Base-by-base conservation (phyloP, 257 asterid species). In the Salvia miltiorrhiza region DNA sequence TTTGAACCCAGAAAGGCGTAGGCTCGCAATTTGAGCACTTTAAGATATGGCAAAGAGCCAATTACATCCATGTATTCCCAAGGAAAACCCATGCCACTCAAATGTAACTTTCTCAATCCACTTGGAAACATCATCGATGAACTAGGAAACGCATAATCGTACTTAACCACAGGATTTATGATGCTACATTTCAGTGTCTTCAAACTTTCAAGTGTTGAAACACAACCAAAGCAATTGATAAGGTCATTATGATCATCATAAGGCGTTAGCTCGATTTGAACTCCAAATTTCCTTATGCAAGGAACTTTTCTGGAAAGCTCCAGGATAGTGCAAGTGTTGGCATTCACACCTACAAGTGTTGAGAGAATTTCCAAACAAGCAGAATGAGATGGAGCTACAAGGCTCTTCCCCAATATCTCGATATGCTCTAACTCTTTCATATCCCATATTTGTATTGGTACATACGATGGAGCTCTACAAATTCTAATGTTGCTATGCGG, bases 1-100 rank as follows among this genome's bases (percentile, higher is more conserved):
- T 54, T 24, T 28, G 68, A 50, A 3, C 68, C 68, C 23, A 54
- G 41, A 43, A 57, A 57, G 14, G 64, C 44, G 32, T 57, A 57
- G 2, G 11, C 7, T 32, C 64, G 64, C 64, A 57, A 16, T 16
- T 57, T 57, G 44, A 57, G 45, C 45, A 32, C 64, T 7, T 1
- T 1, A 32, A 57, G 64, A 7, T 7, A 2, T 8, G 64, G 64
- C 19, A n/a, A n/a, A n/a, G n/a, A n/a, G n/a, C n/a, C n/a, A n/a
- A n/a, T n/a, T n/a, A n/a, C n/a, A 26, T 3, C 19, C 45, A 32
- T 32, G 12, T 33, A 57, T 2, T 57, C 64, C 64, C 64, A 57
- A 4, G 45, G 44, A 30, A 30, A 57, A 21, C 64, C 64, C 45
- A 32, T 13, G 5, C 64, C 64, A 16, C n/a, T n/a, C n/a, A n/a